Evolutionary conservation across 1,139 yeast species (phyloP).

Genomic region (Sugiyamaella castrensis): DNA sequence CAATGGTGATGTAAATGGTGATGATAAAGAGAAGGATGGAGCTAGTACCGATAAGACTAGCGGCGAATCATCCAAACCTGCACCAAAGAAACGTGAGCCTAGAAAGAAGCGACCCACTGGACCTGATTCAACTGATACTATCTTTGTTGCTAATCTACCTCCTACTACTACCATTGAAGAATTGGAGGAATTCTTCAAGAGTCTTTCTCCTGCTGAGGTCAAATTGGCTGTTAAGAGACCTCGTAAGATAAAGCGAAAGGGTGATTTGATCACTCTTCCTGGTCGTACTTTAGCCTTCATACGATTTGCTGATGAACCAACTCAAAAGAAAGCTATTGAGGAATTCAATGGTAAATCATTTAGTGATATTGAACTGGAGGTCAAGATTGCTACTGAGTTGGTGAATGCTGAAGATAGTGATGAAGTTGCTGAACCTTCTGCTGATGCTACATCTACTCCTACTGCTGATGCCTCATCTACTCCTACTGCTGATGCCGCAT

Average conservation of each 20-base stretch:
- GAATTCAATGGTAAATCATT: slow-evolving; percentile 41
- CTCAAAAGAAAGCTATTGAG: slow-evolving; percentile 46
- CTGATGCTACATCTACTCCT: slow-evolving; percentile 9
- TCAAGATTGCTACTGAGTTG: slow-evolving; percentile 28
- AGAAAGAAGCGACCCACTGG: slow-evolving; percentile 24
- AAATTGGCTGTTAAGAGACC: slow-evolving; percentile 21
- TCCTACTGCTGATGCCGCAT: not conserved
- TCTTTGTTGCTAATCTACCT: slow-evolving; percentile 51
- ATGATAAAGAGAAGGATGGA: not conserved
- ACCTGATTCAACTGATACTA: slow-evolving; percentile 45
- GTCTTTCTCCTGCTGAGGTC: slow-evolving; percentile 25
- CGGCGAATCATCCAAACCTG: slow-evolving; percentile 6
- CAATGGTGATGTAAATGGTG: slow-evolving; percentile 4
- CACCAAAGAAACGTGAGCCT: slow-evolving; percentile 19
- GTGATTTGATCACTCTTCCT: slow-evolving; percentile 21
- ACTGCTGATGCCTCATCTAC: not conserved
- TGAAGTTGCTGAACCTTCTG: slow-evolving; percentile 20
- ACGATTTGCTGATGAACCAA: slow-evolving; percentile 46
- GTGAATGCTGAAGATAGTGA: slow-evolving; percentile 21
- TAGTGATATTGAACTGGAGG: slow-evolving; percentile 39
- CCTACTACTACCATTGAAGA: slow-evolving; percentile 34
- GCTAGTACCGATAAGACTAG: slow-evolving; percentile 3
- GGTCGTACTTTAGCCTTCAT: slow-evolving; percentile 53
- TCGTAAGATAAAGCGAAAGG: slow-evolving; percentile 20
- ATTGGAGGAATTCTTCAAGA: slow-evolving; percentile 29